These are phyloP conservation scores for Lachancea quebecensis DNA, from an alignment of 805 yeast genomes.

Conservation along the genomic window DNA sequence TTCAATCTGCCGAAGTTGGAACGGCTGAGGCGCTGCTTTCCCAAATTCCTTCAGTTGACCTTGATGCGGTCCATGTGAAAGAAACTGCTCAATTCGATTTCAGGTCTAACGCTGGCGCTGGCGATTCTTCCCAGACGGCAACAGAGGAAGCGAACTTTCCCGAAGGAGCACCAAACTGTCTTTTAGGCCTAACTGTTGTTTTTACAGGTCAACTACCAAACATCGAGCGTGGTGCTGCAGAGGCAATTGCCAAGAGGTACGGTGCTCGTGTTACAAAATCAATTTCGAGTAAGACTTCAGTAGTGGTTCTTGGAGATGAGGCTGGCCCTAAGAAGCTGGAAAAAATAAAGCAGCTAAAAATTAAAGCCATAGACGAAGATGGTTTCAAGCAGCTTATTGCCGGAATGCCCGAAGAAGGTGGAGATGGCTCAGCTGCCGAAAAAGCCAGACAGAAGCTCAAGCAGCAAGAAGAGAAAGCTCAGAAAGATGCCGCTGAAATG, in stretches of 20 bases:
- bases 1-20: background rate
- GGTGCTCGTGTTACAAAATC: slow-evolving; percentile 90
- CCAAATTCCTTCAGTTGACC: slow-evolving; percentile 67
- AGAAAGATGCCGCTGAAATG: slow-evolving; percentile 45
- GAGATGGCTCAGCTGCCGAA: slow-evolving; percentile 71
- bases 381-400: slow-evolving; percentile 71
- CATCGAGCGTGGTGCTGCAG: slow-evolving; percentile 69
- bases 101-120: slow-evolving; percentile 42
- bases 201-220: slow-evolving; percentile 87
- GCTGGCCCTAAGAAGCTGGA: slow-evolving; percentile 95
- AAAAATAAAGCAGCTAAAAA: slow-evolving; percentile 62
- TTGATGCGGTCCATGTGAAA: slow-evolving; percentile 43
- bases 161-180: slow-evolving; percentile 76
- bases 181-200: slow-evolving; percentile 83
- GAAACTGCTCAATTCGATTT: slow-evolving; percentile 51
- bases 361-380: slow-evolving; percentile 79
- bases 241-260: slow-evolving; percentile 68
- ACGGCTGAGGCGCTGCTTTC: slow-evolving; percentile 36
- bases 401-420: slow-evolving; percentile 89
- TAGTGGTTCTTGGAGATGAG: slow-evolving; percentile 88
- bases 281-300: slow-evolving; percentile 74
- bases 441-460: slow-evolving; percentile 63
- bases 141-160: slow-evolving; percentile 47
- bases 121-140: slow-evolving; percentile 28
- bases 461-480: slow-evolving; percentile 54